Percentiles rank a stretch among this genome's conserved stretches.
phyloP scores from a whole-genome alignment of 2,329 filamentous ascomycete species.

The Fusarium chuoi region DNA sequence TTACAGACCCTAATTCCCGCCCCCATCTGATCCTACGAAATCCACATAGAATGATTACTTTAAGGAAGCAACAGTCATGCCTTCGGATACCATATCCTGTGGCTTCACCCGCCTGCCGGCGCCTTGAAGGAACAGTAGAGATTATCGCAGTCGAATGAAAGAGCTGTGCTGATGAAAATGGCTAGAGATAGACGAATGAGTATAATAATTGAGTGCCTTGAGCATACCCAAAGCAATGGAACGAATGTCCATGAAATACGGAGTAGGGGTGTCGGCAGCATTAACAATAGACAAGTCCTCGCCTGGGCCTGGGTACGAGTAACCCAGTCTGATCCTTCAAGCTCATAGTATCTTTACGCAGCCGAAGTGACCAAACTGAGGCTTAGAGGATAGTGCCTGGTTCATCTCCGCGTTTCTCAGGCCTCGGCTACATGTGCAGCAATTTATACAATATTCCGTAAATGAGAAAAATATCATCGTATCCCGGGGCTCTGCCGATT shows the following conservation, averaged over 20 bases:
- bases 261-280: background rate
- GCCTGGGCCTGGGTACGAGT: background rate
- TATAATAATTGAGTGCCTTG: too few relatives aligned
- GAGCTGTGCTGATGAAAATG: background rate
- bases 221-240: background rate
- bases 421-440: background rate
- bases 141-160: background rate
- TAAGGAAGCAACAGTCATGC: background rate
- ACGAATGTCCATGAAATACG: background rate
- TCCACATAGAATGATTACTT: background rate
- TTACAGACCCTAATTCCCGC: background rate
- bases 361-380: background rate
- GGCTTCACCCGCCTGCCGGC: background rate
- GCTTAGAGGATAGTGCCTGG: background rate
- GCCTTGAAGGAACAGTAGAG: background rate
- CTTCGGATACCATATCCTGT: background rate
- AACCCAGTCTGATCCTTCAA: background rate
- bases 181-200: background rate
- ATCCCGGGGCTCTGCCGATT: constrained; percentile 11
- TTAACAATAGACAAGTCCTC: background rate
- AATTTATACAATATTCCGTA: background rate
- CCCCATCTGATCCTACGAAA: background rate
- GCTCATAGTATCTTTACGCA: background rate
- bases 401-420: background rate
- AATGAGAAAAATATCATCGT: constrained; percentile 10